Evolutionary conservation across 2,329 filamentous ascomycete genomes (phyloP).

Genomic region (Aspergillus oerlinghausenensis): DNA sequence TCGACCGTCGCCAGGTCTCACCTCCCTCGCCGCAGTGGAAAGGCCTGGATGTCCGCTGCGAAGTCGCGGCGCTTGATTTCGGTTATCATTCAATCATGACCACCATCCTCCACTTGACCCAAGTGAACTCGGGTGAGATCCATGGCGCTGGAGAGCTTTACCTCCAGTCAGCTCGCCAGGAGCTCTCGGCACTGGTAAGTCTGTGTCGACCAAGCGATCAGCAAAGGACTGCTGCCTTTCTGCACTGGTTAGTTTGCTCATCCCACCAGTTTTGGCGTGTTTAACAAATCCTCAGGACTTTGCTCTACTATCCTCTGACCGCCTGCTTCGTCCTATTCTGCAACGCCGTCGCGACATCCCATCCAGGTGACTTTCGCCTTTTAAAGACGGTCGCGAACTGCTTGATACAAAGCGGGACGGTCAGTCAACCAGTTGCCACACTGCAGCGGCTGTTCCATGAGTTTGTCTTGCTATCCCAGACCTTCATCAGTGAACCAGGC

Average conservation of each 20-base stretch:
- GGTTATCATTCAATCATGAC: slow-evolving; percentile 19
- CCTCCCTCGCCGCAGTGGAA: slow-evolving; percentile 11
- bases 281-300: slow-evolving; percentile 10
- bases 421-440: slow-evolving; percentile 12
- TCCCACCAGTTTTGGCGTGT: neutral
- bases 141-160: slow-evolving; percentile 4
- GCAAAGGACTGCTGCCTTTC: slow-evolving; percentile 12
- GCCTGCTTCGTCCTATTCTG: slow-evolving; percentile 20
- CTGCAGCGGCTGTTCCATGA: slow-evolving; percentile 14
- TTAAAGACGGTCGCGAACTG: slow-evolving; percentile 13
- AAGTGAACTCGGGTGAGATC: slow-evolving; percentile 2
- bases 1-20: slow-evolving; percentile 8
- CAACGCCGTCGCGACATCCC: slow-evolving; percentile 16
- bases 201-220: slow-evolving; percentile 15
- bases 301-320: slow-evolving; percentile 19
- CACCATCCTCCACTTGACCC: slow-evolving; percentile 14
- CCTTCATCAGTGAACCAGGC: too few species aligned
- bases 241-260: slow-evolving; percentile 13
- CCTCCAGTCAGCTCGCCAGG: slow-evolving; percentile 17
- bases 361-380: slow-evolving; percentile 16
- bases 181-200: slow-evolving; percentile 13
- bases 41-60: slow-evolving; percentile 13
- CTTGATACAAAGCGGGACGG: slow-evolving; percentile 8
- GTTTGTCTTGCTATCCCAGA: slow-evolving; percentile 12
- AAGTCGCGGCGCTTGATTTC: slow-evolving; percentile 18